Percentiles rank a stretch among this genome's conserved stretches.
These are phyloP conservation scores for Pleurotus tuber-regium DNA, from an alignment of 768 basidiomycete genomes.

Conservation along the genomic window DNA sequence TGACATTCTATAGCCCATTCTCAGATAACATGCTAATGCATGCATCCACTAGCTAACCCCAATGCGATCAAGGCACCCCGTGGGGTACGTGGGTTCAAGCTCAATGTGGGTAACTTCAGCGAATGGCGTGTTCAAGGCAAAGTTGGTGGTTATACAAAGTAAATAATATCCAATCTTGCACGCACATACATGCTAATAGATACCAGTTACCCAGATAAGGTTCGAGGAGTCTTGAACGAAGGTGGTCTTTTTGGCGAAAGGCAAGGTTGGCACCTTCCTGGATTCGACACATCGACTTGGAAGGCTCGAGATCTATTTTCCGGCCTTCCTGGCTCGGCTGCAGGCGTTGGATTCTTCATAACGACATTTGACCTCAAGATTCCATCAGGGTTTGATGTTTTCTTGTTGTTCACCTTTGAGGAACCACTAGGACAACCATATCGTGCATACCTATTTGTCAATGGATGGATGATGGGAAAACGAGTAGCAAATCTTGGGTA, in stretches of 20 bases:
- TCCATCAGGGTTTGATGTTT: conserved; percentile 58
- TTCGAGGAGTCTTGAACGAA: conserved; percentile 67
- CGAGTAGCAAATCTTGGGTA: conserved; percentile 69
- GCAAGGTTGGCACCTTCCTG: conserved; percentile 72
- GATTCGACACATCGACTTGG: conserved; percentile 67
- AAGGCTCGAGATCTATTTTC: conserved; percentile 46
- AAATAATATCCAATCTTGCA: conserved; percentile 20
- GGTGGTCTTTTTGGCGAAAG: conserved; percentile 71
- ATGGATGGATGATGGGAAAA: conserved; percentile 92
- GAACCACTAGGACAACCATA: conserved; percentile 60
- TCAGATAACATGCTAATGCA: not conserved
- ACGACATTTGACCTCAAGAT: conserved; percentile 68
- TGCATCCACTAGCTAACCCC: conserved; percentile 29
- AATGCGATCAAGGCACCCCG: conserved; percentile 70
- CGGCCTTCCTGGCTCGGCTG: conserved; percentile 53
- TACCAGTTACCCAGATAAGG: conserved; percentile 71
- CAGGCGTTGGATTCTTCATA: conserved; percentile 83
- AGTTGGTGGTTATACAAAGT: conserved; percentile 68
- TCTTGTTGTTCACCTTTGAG: conserved; percentile 71
- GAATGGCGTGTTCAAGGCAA: conserved; percentile 77
- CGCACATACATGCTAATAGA: too few relatives aligned
- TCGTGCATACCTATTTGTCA: conserved; percentile 72
- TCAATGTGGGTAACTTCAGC: conserved; percentile 59
- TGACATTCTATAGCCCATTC: not conserved
- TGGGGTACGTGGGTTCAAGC: conserved; percentile 72